phyloP scores from a whole-genome alignment of 345 rosid genomes.

The Cardamine resedifolia region DNA sequence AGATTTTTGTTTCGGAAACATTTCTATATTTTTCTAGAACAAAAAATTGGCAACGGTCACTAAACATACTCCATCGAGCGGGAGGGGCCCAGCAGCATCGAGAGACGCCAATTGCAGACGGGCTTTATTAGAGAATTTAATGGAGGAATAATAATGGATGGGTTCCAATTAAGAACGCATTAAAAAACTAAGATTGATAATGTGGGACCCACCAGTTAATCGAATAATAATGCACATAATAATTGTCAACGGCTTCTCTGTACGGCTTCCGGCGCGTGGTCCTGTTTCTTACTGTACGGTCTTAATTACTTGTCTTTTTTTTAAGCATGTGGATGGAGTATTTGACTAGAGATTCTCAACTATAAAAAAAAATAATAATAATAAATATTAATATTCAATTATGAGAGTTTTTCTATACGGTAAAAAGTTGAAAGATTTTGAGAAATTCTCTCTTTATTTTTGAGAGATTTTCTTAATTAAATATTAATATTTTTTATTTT shows the following conservation, averaged over 20 bases:
- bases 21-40: no score
- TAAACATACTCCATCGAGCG: not conserved
- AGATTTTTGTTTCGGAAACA: not conserved
- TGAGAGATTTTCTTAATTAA: no score
- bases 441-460: no score
- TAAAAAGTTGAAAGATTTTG: no score
- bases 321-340: no score
- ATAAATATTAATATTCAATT: no score
- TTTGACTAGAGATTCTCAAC: no score
- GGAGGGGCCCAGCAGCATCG: not conserved
- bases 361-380: no score
- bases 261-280: slow-evolving; percentile 36
- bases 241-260: slow-evolving; percentile 37
- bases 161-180: slow-evolving; percentile 39
- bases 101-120: slow-evolving; percentile 10
- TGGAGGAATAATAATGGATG: slow-evolving; percentile 24
- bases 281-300: slow-evolving; percentile 34
- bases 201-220: not conserved
- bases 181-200: slow-evolving; percentile 6
- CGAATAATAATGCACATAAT: slow-evolving; percentile 28
- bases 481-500: no score
- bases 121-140: not conserved
- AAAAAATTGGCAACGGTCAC: not conserved
- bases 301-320: no score
- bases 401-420: no score